Conservation (phyloP, 2,329 filamentous ascomycete genomes). For the Botrytis sinoallii region DNA sequence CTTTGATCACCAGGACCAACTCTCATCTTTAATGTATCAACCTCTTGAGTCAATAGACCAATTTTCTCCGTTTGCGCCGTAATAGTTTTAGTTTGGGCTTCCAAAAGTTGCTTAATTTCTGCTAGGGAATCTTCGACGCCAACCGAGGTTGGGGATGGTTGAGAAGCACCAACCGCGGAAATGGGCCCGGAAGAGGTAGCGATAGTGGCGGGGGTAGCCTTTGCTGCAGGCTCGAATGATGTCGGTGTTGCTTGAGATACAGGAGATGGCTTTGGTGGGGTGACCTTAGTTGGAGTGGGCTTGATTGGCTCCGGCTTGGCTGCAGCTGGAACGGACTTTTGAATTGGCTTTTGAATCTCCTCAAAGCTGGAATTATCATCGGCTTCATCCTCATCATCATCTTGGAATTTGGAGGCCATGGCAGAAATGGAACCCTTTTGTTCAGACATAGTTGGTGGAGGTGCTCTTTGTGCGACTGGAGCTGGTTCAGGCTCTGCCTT, state of each 20-base stretch:
- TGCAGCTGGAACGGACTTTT: slow-evolving; percentile 48
- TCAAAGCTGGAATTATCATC: slow-evolving; percentile 75
- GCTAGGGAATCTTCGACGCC: slow-evolving; percentile 64
- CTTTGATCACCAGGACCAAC: slow-evolving; percentile 57
- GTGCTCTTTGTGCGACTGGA: slow-evolving; percentile 45
- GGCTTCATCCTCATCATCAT: slow-evolving; percentile 61
- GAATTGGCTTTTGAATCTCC: slow-evolving; percentile 72
- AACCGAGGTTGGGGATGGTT: slow-evolving; percentile 36
- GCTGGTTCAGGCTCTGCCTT: slow-evolving; percentile 54
- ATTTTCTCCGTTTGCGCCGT: slow-evolving; percentile 76
- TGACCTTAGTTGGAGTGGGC: slow-evolving; percentile 40
- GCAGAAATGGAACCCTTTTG: slow-evolving; percentile 84
- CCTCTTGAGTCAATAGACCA: slow-evolving; percentile 63
- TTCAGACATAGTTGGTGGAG: slow-evolving; percentile 71
- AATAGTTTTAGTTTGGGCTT: slow-evolving; percentile 75
- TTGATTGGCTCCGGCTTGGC: slow-evolving; percentile 44
- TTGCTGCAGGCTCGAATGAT: slow-evolving; percentile 24
- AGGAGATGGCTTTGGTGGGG: slow-evolving; percentile 36
- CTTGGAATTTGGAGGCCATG: slow-evolving; percentile 83
- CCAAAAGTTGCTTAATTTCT: slow-evolving; percentile 74
- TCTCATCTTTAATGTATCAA: slow-evolving; percentile 78
- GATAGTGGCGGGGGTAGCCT: slow-evolving; percentile 34
- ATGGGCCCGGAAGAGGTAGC: slow-evolving; percentile 40
- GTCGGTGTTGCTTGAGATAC: slow-evolving; percentile 29
- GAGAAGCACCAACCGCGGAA: slow-evolving; percentile 33